Evolutionary conservation across 495 filamentous ascomycete species (phyloP).

Genomic region (Penicillium longicatenatum): DNA sequence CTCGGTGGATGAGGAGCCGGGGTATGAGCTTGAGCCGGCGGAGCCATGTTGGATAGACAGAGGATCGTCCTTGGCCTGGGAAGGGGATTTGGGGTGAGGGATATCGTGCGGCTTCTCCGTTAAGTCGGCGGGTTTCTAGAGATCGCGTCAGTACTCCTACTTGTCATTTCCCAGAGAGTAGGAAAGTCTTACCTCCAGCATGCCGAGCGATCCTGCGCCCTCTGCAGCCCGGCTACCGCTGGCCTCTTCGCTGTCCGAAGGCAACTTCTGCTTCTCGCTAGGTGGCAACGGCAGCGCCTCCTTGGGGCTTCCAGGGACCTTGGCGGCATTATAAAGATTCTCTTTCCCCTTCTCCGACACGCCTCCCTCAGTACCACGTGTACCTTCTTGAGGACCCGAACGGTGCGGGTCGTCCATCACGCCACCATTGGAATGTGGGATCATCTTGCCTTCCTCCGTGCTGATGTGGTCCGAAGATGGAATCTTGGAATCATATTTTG

Average conservation of each 20-base stretch:
- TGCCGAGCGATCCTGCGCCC: conserved; percentile 47
- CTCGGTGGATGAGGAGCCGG: conserved; percentile 36
- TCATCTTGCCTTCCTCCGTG: conserved; percentile 63
- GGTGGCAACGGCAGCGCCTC: conserved; percentile 81
- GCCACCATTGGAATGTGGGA: conserved; percentile 78
- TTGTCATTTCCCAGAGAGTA: not conserved
- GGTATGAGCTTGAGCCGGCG: conserved; percentile 37
- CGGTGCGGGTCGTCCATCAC: conserved; percentile 89
- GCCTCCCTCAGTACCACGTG: conserved; percentile 83
- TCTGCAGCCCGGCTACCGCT: conserved; percentile 25
- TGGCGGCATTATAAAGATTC: conserved; percentile 65
- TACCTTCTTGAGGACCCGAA: conserved; percentile 73
- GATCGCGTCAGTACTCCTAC: conserved; percentile 11
- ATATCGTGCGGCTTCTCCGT: conserved; percentile 80
- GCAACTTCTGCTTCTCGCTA: conserved; percentile 65
- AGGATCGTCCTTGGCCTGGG: conserved; percentile 62
- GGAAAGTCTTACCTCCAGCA: conserved; percentile 64
- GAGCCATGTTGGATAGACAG: conserved; percentile 62
- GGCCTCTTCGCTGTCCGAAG: conserved; percentile 41
- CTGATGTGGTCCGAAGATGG: conserved; percentile 38
- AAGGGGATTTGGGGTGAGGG: conserved; percentile 69
- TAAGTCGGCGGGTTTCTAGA: conserved; percentile 79
- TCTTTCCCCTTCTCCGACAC: conserved; percentile 82
- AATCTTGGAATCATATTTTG: conserved; percentile 32
- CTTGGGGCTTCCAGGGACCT: conserved; percentile 79